Base-by-base conservation (phyloP, 1,284 basidiomycete species). In the Malassezia globosa region DNA sequence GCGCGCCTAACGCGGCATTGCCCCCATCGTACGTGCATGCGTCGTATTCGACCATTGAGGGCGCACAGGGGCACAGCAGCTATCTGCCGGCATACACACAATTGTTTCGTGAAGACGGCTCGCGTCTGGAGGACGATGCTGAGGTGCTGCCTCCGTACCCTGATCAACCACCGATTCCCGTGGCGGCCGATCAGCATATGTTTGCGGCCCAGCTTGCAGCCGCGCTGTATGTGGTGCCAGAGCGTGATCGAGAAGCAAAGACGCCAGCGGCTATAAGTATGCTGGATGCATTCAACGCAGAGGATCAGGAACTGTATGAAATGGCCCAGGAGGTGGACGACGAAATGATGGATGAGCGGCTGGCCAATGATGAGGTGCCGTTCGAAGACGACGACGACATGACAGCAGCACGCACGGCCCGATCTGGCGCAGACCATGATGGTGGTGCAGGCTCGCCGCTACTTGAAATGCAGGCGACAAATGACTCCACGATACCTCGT, bases 81-180 rank as follows among this genome's bases (percentile, higher is more conserved):
- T 42, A 66, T 25, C 50, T 71, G 33, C 68, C 68, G 10, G 66
- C 66, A 0, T 71, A 71, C 45, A 60, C 65, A 11, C 68, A 71
- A 43, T 55, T 71, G 5, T 71, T 71, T 58, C 55, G 66, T 13
- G 68, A 69, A 38, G 68, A 71, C 21, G 68, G 68, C 31, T 69
- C 68, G 19, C 55, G 68, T 5, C 54, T 71, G 31, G 66, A 59
- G 4, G 67, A 71, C 36, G 66, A 69, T 21, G 61, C 61, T 7
- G 68, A 71, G 27, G 64, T 66, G 34, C 54, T 71, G 25, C 68
- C 68, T n/a, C 58, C 58, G 19, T 71, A 69, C 37, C 64, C 64
- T 0, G 63, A 42, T 1, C 36, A 37, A n/a, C 7, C 10, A 14
- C 33, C 22, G 23, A 14, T 5, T 2, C 13, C 16, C 14, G 26